Evolutionary conservation across 768 basidiomycete species (phyloP).

Genomic region (Agaricus subrufescens): DNA sequence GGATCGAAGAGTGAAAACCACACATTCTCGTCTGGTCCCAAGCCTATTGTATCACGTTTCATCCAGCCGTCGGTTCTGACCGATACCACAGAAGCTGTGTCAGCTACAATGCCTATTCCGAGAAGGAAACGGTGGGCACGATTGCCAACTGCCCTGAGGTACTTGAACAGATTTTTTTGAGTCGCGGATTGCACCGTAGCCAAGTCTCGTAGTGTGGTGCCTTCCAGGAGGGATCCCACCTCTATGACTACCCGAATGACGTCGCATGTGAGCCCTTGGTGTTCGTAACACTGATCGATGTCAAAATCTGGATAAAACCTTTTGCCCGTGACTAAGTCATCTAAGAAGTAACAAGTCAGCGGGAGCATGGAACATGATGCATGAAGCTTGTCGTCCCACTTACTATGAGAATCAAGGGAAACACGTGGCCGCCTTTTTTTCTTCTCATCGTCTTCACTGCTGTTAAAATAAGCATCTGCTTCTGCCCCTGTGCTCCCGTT

Average conservation of each 20-base stretch:
- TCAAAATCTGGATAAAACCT: not conserved
- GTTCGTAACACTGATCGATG: not conserved
- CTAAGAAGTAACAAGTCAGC: not conserved
- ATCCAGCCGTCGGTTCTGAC: too few relatives aligned
- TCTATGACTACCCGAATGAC: not conserved
- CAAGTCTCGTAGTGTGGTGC: not conserved
- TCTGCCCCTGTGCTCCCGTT: too few relatives aligned
- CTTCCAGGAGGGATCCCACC: not conserved
- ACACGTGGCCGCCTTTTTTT: not conserved
- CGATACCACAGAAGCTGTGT: not conserved
- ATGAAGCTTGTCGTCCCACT: not conserved
- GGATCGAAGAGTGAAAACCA: too few relatives aligned
- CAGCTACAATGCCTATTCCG: not conserved
- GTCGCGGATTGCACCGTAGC: not conserved
- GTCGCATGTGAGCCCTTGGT: not conserved
- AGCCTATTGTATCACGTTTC: too few relatives aligned
- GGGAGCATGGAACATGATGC: not conserved
- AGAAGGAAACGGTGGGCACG: not conserved
- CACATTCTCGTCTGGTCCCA: too few relatives aligned
- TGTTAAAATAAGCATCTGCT: too few relatives aligned
- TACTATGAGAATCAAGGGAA: not conserved
- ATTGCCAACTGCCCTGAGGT: not conserved
- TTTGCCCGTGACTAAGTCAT: not conserved
- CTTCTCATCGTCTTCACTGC: too few relatives aligned
- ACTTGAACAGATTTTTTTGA: not conserved